These are phyloP conservation scores for Plasmodium berghei DNA, from an alignment of 169 alveolate genomes.

Conservation along the genomic window DNA sequence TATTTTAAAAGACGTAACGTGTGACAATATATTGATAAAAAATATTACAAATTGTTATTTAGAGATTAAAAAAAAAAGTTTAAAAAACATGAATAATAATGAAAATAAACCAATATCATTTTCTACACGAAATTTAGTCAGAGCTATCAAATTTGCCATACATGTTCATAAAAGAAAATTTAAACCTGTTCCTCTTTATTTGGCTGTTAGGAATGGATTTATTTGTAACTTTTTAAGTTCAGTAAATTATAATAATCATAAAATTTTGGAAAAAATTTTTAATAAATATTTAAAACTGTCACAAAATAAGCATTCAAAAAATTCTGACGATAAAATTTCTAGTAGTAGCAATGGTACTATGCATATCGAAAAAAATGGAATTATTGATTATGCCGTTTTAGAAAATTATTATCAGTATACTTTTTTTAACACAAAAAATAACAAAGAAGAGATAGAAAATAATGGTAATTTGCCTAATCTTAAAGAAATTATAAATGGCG, in stretches of 20 bases:
- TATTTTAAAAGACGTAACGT: constrained; percentile 69
- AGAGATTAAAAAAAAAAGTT: constrained; percentile 54
- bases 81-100: constrained; percentile 20
- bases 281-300: constrained; percentile 44
- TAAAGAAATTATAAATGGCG: neutral
- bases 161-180: constrained; percentile 53
- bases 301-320: neutral
- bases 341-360: constrained; percentile 6
- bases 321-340: neutral
- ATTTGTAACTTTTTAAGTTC: constrained; percentile 59
- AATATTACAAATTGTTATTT: constrained; percentile 80
- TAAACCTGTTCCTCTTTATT: constrained; percentile 20
- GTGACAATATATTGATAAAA: constrained; percentile 59
- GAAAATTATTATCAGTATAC: constrained; percentile 46
- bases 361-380: constrained; percentile 63
- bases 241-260: constrained; percentile 17
- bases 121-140: constrained; percentile 73
- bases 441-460: neutral
- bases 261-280: constrained; percentile 42
- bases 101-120: constrained; percentile 53
- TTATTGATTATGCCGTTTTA: constrained; percentile 17
- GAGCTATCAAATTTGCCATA: constrained; percentile 62
- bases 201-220: constrained; percentile 56
- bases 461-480: too few species aligned
- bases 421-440: constrained; percentile 24